Conservation (phyloP, 2,329 filamentous ascomycete genomes). For the Verticillium klebahnii region DNA sequence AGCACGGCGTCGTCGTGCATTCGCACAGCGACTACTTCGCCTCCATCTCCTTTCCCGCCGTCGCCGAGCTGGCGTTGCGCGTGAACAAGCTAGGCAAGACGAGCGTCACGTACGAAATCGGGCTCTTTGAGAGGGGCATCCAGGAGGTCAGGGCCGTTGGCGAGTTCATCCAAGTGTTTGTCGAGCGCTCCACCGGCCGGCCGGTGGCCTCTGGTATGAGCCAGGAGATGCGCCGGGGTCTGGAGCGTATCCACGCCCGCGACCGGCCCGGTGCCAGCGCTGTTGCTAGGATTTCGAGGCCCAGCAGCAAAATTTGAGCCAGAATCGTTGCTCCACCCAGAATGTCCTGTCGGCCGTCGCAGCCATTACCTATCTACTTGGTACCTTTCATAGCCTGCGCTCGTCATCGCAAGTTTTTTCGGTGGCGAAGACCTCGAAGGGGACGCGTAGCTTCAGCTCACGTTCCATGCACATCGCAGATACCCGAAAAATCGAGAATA, state of each 20-base stretch:
- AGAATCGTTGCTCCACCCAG: too few relatives aligned
- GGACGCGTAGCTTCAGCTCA: too few relatives aligned
- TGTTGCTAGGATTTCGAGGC: not conserved
- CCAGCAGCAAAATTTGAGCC: not conserved
- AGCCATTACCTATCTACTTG: too few relatives aligned
- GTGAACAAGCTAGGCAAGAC: slow-evolving; percentile 81
- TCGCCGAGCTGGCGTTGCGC: slow-evolving; percentile 75
- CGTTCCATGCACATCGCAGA: too few relatives aligned
- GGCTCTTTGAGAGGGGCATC: slow-evolving; percentile 71
- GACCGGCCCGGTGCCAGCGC: not conserved
- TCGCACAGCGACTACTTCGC: slow-evolving; percentile 83
- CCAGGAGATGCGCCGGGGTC: slow-evolving; percentile 48
- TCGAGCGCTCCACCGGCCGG: slow-evolving; percentile 66
- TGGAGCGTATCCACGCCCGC: slow-evolving; percentile 43
- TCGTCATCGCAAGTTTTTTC: too few relatives aligned
- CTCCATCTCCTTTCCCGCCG: slow-evolving; percentile 73
- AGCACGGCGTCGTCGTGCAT: slow-evolving; percentile 81
- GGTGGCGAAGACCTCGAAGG: too few relatives aligned
- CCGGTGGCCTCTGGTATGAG: slow-evolving; percentile 65
- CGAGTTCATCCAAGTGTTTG: slow-evolving; percentile 83
- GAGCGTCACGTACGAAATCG: slow-evolving; percentile 87
- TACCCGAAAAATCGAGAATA: too few relatives aligned
- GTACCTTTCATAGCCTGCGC: too few relatives aligned
- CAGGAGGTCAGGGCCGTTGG: slow-evolving; percentile 78
- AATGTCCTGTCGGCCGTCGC: too few relatives aligned